Conservation (phyloP, 768 basidiomycete genomes). For the Russula dissimulans region DNA sequence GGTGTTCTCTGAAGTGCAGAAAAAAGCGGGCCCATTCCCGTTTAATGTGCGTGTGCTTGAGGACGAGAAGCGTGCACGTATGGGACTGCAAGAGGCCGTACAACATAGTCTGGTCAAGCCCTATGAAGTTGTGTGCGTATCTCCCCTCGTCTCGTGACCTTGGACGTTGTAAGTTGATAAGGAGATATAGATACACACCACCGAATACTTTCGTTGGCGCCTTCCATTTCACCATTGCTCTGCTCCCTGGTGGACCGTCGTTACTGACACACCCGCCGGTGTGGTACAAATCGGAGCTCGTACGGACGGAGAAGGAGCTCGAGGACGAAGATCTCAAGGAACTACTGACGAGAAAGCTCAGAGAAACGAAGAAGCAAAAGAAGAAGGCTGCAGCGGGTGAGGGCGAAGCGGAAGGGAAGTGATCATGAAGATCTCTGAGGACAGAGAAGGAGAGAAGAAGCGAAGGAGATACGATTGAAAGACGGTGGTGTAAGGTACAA, state of each 20-base stretch:
- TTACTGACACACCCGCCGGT: slow-evolving; percentile 80
- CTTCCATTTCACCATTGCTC: slow-evolving; percentile 95
- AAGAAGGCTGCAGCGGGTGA: slow-evolving; percentile 67
- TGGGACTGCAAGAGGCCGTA: slow-evolving; percentile 94
- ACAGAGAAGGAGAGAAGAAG: slow-evolving; percentile 15
- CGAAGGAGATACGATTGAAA: slow-evolving; percentile 18
- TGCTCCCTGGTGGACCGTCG: slow-evolving; percentile 80
- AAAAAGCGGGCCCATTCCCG: slow-evolving; percentile 96
- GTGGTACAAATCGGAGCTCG: slow-evolving; percentile 90
- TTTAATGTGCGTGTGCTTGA: slow-evolving; percentile 92
- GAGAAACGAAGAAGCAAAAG: slow-evolving; percentile 88
- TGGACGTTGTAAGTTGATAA: background rate
- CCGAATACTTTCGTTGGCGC: slow-evolving; percentile 80
- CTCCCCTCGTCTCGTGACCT: background rate
- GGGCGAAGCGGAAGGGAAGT: slow-evolving; percentile 35
- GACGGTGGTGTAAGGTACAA: slow-evolving; percentile 16
- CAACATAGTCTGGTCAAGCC: slow-evolving; percentile 90
- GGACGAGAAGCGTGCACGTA: slow-evolving; percentile 90
- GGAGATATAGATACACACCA: slow-evolving; percentile 57
- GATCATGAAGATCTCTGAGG: slow-evolving; percentile 17
- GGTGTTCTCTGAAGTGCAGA: slow-evolving; percentile 96
- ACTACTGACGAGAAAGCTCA: slow-evolving; percentile 65
- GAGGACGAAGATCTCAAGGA: slow-evolving; percentile 82
- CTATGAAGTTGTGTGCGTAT: slow-evolving; percentile 83
- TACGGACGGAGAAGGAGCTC: slow-evolving; percentile 84